Evolutionary conservation across 306 rosid genomes (phyloP), one percentile per base, ranked within the genome.

Genomic region (Hippophae gyantsensis): DNA sequence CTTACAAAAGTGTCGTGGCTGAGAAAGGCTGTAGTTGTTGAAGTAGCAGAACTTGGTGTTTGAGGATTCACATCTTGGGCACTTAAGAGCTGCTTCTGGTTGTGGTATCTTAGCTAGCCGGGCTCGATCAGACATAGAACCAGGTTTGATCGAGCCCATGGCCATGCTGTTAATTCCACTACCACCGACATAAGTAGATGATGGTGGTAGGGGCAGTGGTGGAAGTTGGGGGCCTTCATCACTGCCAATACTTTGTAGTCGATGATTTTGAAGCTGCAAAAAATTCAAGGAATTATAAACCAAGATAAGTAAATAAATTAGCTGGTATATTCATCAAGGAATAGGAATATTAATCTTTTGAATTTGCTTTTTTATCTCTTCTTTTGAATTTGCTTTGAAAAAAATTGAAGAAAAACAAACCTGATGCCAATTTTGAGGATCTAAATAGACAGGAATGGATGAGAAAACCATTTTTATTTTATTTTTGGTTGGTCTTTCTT

Each of bases 1-100:
- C 80, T 86, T 86, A 79, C 97, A 90, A 60, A 84, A 86, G 80
- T 89, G 97, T 3, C 97, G 89, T 0, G 95, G 97, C 75, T 89
- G 97, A 2, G 95, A 69, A 1, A 76, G 86, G 57, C 70, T 89
- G 69, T 89, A 89, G 54, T 89, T 89, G 76, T 89, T 89, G 76
- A 83, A 89, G 77, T 89, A 89, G 61, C 97, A 89, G 23, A 89
- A 89, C 78, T 89, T 89, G 23, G 97, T 90, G 69, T 90, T 86
- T 8, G 74, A 62, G 3, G 97, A 90, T 58, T 90, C 97, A 40
- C 97, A 90, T 38, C 97, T 63, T 7, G 97, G 97, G 58, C 97
- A 90, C 43, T 90, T 90, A 0, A 79, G 78, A 9, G 72, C 56
- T 1, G 67, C 69, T 58, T 76, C 90, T 0, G 83, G 89, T 59